Percentiles rank a stretch among this genome's conserved stretches.
Evolutionary conservation across 306 rosid species (phyloP).

Genomic region (Quercus ilex): DNA sequence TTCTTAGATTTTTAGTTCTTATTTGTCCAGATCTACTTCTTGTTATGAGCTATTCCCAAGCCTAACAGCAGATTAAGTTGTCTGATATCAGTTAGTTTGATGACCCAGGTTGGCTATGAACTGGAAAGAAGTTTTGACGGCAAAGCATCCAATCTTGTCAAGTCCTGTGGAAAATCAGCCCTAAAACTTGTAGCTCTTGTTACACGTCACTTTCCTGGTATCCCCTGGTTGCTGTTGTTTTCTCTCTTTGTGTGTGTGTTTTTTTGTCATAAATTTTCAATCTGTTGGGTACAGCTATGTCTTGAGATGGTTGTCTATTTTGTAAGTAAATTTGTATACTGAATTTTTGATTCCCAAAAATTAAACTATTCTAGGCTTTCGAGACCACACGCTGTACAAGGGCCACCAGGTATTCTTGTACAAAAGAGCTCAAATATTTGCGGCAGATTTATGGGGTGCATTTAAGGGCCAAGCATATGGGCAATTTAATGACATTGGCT

Average conservation of each 20-base stretch:
- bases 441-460: slow-evolving; percentile 95
- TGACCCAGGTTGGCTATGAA: slow-evolving; percentile 55
- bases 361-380: slow-evolving; percentile 60
- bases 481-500: slow-evolving; percentile 70
- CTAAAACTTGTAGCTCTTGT: slow-evolving; percentile 80
- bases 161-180: slow-evolving; percentile 85
- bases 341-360: slow-evolving; percentile 8
- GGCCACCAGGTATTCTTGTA: slow-evolving; percentile 90
- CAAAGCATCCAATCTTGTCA: slow-evolving; percentile 75
- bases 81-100: slow-evolving; percentile 8
- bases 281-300: background rate
- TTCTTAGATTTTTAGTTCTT: slow-evolving; percentile 4
- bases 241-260: too few relatives aligned
- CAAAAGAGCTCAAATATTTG: slow-evolving; percentile 97
- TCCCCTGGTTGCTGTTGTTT: background rate
- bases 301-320: background rate
- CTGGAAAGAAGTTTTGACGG: slow-evolving; percentile 78
- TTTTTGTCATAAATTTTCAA: background rate
- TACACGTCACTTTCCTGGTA: slow-evolving; percentile 94
- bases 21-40: slow-evolving; percentile 7
- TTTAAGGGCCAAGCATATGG: slow-evolving; percentile 75
- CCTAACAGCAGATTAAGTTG: background rate
- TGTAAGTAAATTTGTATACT: slow-evolving; percentile 16
- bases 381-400: slow-evolving; percentile 89
- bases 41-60: slow-evolving; percentile 6